Evolutionary conservation across 2,329 filamentous ascomycete genomes (phyloP), one percentile per base, ranked within the genome.

Genomic region (Fusarium sp.): DNA sequence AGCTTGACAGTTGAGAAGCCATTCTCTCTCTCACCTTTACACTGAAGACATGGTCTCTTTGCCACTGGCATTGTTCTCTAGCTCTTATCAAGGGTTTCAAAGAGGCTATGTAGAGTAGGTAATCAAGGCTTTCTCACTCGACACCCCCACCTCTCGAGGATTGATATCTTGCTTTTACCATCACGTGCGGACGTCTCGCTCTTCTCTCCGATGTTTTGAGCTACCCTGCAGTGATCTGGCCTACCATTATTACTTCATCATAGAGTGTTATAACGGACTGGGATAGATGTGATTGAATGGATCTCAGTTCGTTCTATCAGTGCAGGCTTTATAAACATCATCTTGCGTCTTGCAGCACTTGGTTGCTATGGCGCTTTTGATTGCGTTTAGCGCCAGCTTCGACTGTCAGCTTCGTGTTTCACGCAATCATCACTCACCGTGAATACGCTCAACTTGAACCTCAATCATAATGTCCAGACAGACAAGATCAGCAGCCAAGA

Each of bases 41-140:
- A 75, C 38, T 75, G 73, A 32, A 71, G 56, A 52, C 73, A 75
- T 45, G 73, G 73, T 48, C 70, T 69, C 57, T 74, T 73, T 32
- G 71, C 70, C 44, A 69, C 63, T 55, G 73, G 72, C 73, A 75
- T 75, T 13, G 59, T 68, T 56, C 38, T 39, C 15, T 49, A 19
- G 8, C 9, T 25, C 14, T 5, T 9, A 0, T 9, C 7, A 7
- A 6, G 19, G 13, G 8, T 29, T 17, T 13, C 27, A 31, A 17
- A 23, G n/a, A 49, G 14, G 37, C 32, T 53, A 41, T 6, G 19
- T 25, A 47, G 29, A 37, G 48, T 61, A 45, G 33, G 48, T 61
- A 45, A 52, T 57, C 44, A 4, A 46, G 31, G 43, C 25, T 42
- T 50, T 41, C 15, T 45, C 11, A 53, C 36, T 50, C 38, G 45